Evolutionary conservation across 768 basidiomycete species (phyloP).

Genomic region (Psilocybe sp.): DNA sequence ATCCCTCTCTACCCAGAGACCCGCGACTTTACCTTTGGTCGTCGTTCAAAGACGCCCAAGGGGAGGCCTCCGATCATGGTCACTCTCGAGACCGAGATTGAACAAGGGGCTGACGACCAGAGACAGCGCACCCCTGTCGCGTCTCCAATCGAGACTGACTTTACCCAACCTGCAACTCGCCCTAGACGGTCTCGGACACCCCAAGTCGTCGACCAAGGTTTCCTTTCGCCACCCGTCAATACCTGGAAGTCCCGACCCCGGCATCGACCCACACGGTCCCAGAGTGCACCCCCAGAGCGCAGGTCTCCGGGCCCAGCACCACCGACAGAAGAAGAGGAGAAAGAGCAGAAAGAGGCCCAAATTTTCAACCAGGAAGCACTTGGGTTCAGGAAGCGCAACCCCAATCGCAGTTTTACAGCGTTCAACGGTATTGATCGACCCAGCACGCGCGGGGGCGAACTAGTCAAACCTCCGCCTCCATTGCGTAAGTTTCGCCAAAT

Average conservation of each 20-base stretch:
- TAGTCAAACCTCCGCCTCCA: conserved; percentile 60
- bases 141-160: conserved; percentile 15
- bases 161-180: conserved; percentile 13
- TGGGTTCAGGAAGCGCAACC: conserved; percentile 9
- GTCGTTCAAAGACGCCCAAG: conserved; percentile 21
- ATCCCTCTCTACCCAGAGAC: conserved; percentile 38
- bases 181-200: conserved; percentile 14
- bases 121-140: conserved; percentile 1
- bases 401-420: conserved; percentile 27
- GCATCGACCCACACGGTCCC: conserved; percentile 45
- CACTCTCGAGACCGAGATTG: conserved; percentile 35
- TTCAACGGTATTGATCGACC: conserved; percentile 21
- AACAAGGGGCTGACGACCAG: conserved; percentile 18
- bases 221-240: conserved; percentile 48
- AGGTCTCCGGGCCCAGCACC: conserved; percentile 14
- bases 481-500: conserved; percentile 45
- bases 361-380: conserved; percentile 5
- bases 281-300: conserved; percentile 44
- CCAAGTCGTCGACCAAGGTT: conserved; percentile 23
- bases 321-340: conserved; percentile 1
- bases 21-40: conserved; percentile 30
- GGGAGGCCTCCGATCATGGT: conserved; percentile 36
- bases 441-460: conserved; percentile 40
- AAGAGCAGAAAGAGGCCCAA: not conserved
- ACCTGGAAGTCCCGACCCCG: conserved; percentile 40